phyloP scores from a whole-genome alignment of 1,284 basidiomycete genomes.

The Ceratobasidium sp. region DNA sequence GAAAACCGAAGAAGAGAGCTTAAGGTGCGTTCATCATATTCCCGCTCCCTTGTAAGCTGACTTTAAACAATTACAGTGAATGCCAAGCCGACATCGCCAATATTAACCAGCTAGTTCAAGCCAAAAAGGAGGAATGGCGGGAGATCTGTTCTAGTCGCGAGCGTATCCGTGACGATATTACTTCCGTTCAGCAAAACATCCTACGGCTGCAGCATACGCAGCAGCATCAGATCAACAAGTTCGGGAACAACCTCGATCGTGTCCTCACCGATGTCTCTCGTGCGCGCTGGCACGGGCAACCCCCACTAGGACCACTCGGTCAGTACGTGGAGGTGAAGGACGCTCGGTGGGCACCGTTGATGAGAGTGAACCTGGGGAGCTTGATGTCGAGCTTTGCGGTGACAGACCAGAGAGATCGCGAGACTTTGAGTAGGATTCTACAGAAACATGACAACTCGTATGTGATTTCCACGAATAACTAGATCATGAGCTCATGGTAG shows the following conservation, averaged over 20 bases:
- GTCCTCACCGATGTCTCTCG: slow-evolving; percentile 62
- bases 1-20: not conserved
- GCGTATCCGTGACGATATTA: slow-evolving; percentile 57
- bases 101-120: not conserved
- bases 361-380: slow-evolving; percentile 75
- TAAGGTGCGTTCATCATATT: not conserved
- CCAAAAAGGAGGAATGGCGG: slow-evolving; percentile 53
- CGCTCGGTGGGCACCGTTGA: slow-evolving; percentile 72
- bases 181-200: not conserved
- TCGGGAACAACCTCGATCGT: slow-evolving; percentile 68
- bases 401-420: slow-evolving; percentile 77
- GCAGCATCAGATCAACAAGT: slow-evolving; percentile 55
- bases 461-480: slow-evolving; percentile 63
- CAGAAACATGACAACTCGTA: slow-evolving; percentile 59
- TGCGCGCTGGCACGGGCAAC: slow-evolving; percentile 73
- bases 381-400: slow-evolving; percentile 83
- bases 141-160: slow-evolving; percentile 70
- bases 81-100: slow-evolving; percentile 18
- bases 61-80: not conserved
- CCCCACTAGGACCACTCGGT: slow-evolving; percentile 91
- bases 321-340: slow-evolving; percentile 82
- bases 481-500: slow-evolving; percentile 24
- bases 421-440: slow-evolving; percentile 73
- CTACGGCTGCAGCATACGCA: slow-evolving; percentile 38
- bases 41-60: not conserved